Base-by-base conservation (phyloP, 1,284 basidiomycete genomes). In the Rhodotorula sp. region DNA sequence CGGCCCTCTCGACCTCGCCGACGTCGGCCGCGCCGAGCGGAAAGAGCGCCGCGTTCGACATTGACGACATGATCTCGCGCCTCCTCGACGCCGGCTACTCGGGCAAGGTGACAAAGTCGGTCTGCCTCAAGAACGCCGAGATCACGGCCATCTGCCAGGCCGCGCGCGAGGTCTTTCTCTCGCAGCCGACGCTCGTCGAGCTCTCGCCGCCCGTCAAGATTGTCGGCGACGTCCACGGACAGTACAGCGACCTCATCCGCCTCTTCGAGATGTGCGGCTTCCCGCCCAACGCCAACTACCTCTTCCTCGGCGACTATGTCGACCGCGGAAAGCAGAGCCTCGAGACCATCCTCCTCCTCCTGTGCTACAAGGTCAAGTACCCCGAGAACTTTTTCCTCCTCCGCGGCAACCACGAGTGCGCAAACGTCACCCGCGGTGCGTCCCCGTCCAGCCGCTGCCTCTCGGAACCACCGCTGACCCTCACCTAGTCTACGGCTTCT, bases 191-290 rank as follows among this genome's bases (percentile, higher is more conserved):
- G 1, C 88, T 99, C 72, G 92, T 99, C 80, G 97, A 99, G 83
- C 87, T 99, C 62, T 93, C 91, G 34, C 97, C 97, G 13, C 96
- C 97, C 16, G 97, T 99, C 79, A 99, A 99, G 87, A 98, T 99
- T 76, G 96, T 99, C 21, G 97, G 97, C 45, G 97, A 99, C 82
- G 95, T 98, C 7, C 97, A 99, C 81, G 97, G 97, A 8, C 78
- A 84, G 80, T 99, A 98, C 82, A 93, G 92, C 71, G 97, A 99
- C 85, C 88, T 99, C 79, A 96, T 99, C 78, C 90, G 97, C 66
- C 84, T 99, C 70, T 99, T 99, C 80, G 97, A 99, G 83, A 98
- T 98, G 95, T 98, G 97, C 80, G 97, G 97, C 19, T 99, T 98
- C 83, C 97, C 97, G 34, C 97, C 97, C 7, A 87, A 90, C 14